Conservation (phyloP, 441 rosid species). For the Croton laevigatus region DNA sequence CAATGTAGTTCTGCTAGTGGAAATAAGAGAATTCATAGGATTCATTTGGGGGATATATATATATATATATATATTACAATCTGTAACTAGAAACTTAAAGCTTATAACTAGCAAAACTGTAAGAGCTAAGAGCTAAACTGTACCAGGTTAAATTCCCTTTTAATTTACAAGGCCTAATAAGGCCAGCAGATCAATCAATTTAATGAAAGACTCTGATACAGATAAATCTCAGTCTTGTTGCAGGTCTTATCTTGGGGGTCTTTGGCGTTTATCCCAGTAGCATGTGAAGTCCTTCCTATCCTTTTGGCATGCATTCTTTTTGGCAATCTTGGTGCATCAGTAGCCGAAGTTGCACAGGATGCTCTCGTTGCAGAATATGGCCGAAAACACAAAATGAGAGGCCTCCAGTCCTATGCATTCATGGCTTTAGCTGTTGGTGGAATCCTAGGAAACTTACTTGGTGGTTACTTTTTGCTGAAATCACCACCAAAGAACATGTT, state of each 20-base stretch:
- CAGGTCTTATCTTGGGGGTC: slow-evolving; percentile 79
- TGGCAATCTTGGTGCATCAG: slow-evolving; percentile 75
- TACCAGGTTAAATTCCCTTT: not conserved
- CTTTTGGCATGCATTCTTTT: slow-evolving; percentile 61
- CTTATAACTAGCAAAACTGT: not conserved
- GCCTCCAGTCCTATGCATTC: slow-evolving; percentile 76
- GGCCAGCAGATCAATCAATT: slow-evolving; percentile 9
- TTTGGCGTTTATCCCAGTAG: slow-evolving; percentile 53
- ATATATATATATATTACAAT: not conserved
- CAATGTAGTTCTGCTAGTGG: not conserved
- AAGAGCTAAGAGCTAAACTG: slow-evolving; percentile 9
- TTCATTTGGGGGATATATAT: not conserved
- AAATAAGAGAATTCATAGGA: not conserved
- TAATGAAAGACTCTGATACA: slow-evolving; percentile 14
- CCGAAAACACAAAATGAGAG: slow-evolving; percentile 37
- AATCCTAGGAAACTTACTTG: slow-evolving; percentile 64
- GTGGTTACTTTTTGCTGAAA: slow-evolving; percentile 55
- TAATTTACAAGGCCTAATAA: not conserved
- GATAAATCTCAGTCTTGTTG: slow-evolving; percentile 43
- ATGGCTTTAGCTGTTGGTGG: slow-evolving; percentile 84
- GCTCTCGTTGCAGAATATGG: slow-evolving; percentile 88
- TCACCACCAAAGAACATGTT: slow-evolving; percentile 49
- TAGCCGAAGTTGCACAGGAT: slow-evolving; percentile 76
- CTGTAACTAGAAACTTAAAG: not conserved
- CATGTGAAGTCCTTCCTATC: slow-evolving; percentile 54